A percentile compares a stretch with the other conserved stretches of the same genome.
phyloP scores from a whole-genome alignment of 225 moss, liverwort and hornwort species.

The Asterella californica region DNA sequence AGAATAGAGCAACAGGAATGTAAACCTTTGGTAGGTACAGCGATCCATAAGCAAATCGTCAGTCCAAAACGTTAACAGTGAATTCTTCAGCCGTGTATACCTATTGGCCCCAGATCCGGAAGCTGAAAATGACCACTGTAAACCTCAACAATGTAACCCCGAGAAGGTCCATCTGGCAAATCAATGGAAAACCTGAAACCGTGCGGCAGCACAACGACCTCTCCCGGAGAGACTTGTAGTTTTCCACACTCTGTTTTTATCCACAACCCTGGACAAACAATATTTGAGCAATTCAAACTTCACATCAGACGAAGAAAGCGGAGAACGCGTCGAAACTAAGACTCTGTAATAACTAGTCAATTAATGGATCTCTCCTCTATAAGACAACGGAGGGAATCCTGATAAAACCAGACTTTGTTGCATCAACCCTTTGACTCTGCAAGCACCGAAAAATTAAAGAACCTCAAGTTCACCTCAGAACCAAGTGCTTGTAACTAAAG shows the following conservation, averaged over 20 bases:
- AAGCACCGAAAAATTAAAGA: not conserved
- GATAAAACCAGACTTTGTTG: not conserved
- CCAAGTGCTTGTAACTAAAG: not conserved
- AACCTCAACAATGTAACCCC: slow-evolving; percentile 86
- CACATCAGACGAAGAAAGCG: not conserved
- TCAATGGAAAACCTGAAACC: slow-evolving; percentile 80
- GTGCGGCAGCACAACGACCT: slow-evolving; percentile 76
- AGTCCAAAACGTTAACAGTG: not conserved
- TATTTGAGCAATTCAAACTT: not conserved
- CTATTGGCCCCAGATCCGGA: slow-evolving; percentile 91
- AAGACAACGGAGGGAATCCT: too few relatives aligned
- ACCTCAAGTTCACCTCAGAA: not conserved
- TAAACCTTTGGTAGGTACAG: not conserved
- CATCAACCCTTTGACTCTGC: not conserved
- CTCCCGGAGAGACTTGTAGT: slow-evolving; percentile 79
- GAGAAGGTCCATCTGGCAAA: slow-evolving; percentile 87
- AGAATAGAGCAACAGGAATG: not conserved
- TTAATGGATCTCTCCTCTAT: too few relatives aligned
- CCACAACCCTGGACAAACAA: slow-evolving; percentile 59
- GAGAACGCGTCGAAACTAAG: too few relatives aligned
- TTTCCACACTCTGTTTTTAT: slow-evolving; percentile 90
- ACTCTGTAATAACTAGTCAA: too few relatives aligned
- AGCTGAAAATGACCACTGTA: slow-evolving; percentile 92
- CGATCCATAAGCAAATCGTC: not conserved
- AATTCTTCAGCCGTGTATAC: slow-evolving; percentile 35